phyloP scores from a whole-genome alignment of 805 yeast genomes.

The Lipomyces anomalus region DNA sequence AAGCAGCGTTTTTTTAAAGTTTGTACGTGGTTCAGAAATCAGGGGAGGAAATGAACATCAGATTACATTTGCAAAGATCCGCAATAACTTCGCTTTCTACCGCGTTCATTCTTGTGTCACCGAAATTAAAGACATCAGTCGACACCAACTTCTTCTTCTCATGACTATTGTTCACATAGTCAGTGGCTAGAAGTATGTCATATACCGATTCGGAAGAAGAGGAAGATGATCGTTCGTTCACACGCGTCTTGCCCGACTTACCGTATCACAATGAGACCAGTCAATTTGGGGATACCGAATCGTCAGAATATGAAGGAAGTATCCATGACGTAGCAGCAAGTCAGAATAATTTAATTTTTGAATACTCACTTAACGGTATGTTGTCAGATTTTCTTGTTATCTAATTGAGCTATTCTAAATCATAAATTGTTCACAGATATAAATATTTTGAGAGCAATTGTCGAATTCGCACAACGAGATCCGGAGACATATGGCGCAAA shows the following conservation, averaged over 20 bases:
- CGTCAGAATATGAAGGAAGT: background rate
- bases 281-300: background rate
- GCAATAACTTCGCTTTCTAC: no score
- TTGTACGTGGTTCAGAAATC: no score
- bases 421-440: conserved; percentile 4
- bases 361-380: background rate
- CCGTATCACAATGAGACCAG: conserved; percentile 8
- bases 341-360: background rate
- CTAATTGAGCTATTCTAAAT: background rate
- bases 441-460: conserved; percentile 19
- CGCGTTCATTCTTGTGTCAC: no score
- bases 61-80: no score
- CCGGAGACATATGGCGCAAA: conserved; percentile 4
- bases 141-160: no score
- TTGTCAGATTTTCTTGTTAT: background rate
- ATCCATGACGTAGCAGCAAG: background rate
- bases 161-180: no score
- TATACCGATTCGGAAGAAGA: conserved; percentile 2
- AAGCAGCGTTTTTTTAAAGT: no score
- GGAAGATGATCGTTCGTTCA: conserved; percentile 12
- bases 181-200: no score
- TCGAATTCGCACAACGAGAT: conserved; percentile 15
- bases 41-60: no score
- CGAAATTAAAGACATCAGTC: no score
- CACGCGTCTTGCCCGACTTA: conserved; percentile 13